Evolutionary conservation across 345 rosid species (phyloP), one percentile per base, ranked within the genome.

Genomic region (Populus nigra): DNA sequence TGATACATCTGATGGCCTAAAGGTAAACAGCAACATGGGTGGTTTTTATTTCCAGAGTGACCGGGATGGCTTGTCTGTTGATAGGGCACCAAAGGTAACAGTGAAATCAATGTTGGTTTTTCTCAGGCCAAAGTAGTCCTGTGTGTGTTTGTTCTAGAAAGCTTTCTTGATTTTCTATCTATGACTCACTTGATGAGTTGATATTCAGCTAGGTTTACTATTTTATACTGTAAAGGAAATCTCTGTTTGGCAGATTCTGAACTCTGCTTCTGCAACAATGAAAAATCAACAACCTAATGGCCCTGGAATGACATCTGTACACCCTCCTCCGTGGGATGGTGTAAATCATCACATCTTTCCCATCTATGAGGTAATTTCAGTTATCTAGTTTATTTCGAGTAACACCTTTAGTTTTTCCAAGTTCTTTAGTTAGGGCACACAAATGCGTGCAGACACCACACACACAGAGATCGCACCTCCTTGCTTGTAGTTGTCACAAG

Each of bases 271-370:
- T 7, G 69, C 73, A 22, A 3, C 81, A 39, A 22, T 47, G 72
- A 81, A 79, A 36, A 53, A 72, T 74, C 87, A 79, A 74, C 83
- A 74, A 22, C 77, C 50, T 5, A 76, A 76, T 49, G 66, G 47
- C 73, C 76, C 84, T 18, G 68, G 79, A 55, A 57, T 85, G 83
- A 76, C 84, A 45, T 79, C 85, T 16, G 81, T 62, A 35, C 82
- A 82, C 81, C 85, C 80, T 73, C 74, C 82, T 22, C 43, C 33
- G n/a, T 77, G 84, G 86, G 79, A 74, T 68, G 84, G 69, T 74
- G 41, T 72, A 66, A 80, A 73, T 78, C 65, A 87, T 29, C 71
- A 16, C 80, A 81, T 86, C 84, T 84, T 90, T 77, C 90, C 88
- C 16, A 23, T 74, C 50, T 78, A 59, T 45, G 77, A 81, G 91